These are phyloP conservation scores for Paraleonurus japonicus DNA, from an alignment of 257 asterid species.

Conservation along the genomic window DNA sequence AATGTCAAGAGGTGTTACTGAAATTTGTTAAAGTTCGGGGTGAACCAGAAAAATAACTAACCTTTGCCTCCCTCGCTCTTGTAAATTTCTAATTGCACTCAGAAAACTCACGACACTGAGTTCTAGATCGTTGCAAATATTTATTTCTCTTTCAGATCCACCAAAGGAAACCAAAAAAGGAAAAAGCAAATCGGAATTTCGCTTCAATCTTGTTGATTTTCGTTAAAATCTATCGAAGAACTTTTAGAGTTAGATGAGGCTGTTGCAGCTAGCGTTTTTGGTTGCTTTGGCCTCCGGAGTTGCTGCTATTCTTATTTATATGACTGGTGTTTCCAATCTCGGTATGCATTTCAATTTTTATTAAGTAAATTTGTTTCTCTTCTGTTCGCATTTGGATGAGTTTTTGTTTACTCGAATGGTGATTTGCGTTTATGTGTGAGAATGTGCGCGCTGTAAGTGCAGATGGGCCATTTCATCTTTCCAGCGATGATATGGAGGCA, in stretches of 20 bases:
- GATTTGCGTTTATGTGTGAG: not conserved
- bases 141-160: slow-evolving; percentile 20
- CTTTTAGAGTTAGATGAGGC: slow-evolving; percentile 50
- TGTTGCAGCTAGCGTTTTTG: slow-evolving; percentile 54
- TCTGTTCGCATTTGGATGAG: not conserved
- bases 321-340: slow-evolving; percentile 53
- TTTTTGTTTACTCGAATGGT: not conserved
- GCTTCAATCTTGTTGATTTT: not conserved
- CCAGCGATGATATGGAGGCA: slow-evolving; percentile 68
- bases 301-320: slow-evolving; percentile 63
- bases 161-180: not conserved
- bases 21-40: not conserved
- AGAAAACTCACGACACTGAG: not conserved
- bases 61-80: not conserved
- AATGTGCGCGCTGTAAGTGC: slow-evolving; percentile 18
- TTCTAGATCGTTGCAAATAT: slow-evolving; percentile 8
- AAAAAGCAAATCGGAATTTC: not conserved
- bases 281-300: slow-evolving; percentile 74
- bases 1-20: not conserved
- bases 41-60: not conserved
- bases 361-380: not conserved
- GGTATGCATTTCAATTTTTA: slow-evolving; percentile 26
- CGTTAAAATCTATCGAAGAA: not conserved
- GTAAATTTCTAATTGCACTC: not conserved
- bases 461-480: slow-evolving; percentile 49